These are phyloP conservation scores for Diaporthe eres DNA, from an alignment of 2,329 filamentous ascomycete genomes.

Conservation along the genomic window DNA sequence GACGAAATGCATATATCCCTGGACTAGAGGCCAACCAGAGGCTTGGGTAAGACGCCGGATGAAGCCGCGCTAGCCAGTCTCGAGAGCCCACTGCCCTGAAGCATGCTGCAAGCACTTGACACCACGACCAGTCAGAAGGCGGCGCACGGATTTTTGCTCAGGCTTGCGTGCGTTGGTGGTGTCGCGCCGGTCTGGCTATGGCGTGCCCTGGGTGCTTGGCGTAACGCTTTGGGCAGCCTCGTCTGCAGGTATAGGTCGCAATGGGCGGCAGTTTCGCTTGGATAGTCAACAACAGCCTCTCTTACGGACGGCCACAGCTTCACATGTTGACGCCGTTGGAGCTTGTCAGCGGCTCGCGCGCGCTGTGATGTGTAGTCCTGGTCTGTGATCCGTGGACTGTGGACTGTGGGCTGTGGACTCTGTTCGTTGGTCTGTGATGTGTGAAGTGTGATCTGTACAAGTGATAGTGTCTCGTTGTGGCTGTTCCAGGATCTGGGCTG, in stretches of 20 bases:
- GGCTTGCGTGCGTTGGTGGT: conserved; percentile 3
- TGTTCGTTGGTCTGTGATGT: not conserved
- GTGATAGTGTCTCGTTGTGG: not conserved
- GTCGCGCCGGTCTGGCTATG: not conserved
- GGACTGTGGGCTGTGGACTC: not conserved
- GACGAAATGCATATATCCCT: conserved; percentile 26
- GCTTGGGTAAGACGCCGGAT: conserved; percentile 28
- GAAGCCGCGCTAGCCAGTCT: conserved; percentile 26
- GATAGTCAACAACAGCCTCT: not conserved
- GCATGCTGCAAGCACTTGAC: conserved; percentile 34
- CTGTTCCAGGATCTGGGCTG: not conserved
- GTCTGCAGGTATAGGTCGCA: not conserved
- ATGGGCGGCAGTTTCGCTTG: conserved; percentile 15
- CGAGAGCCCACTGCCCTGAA: not conserved
- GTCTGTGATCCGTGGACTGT: not conserved
- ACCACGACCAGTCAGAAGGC: conserved; percentile 32
- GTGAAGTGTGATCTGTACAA: not conserved
- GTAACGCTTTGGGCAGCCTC: conserved; percentile 24
- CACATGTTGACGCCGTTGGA: conserved; percentile 29
- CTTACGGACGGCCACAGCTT: conserved; percentile 3
- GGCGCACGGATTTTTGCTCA: conserved; percentile 2
- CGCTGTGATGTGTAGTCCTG: not conserved
- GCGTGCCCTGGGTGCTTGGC: conserved; percentile 11
- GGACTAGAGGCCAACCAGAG: conserved; percentile 37
- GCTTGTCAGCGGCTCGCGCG: conserved; percentile 36